Evolutionary conservation across 2,329 filamentous ascomycete genomes (phyloP).

Genomic region (Dactylellina leptospora): DNA sequence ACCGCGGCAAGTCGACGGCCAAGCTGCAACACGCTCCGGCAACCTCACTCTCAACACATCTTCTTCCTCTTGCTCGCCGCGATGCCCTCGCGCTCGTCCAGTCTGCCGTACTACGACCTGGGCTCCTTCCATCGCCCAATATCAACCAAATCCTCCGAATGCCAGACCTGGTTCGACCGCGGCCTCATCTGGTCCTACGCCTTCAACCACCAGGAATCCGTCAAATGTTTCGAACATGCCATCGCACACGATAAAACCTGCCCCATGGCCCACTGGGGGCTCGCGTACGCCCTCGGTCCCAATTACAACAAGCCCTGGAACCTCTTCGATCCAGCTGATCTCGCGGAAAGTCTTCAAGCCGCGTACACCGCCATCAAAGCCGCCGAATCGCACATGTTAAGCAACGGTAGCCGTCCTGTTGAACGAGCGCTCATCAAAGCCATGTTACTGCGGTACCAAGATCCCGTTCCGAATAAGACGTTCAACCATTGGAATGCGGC

Average conservation of each 20-base stretch:
- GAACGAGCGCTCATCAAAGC: conserved; percentile 73
- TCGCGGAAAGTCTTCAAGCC: conserved; percentile 64
- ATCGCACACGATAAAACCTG: conserved; percentile 66
- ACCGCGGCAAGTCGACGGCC: too few relatives aligned
- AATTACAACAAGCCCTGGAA: conserved; percentile 79
- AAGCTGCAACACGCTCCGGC: not conserved
- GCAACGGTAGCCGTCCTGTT: conserved; percentile 59
- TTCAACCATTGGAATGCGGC: conserved; percentile 67
- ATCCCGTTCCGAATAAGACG: conserved; percentile 61
- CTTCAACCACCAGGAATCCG: conserved; percentile 79
- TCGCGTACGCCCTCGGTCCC: conserved; percentile 76
- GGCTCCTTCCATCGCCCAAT: conserved; percentile 69
- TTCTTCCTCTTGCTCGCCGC: not conserved
- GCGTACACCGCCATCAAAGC: conserved; percentile 65
- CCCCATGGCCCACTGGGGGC: conserved; percentile 74
- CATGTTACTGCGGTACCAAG: conserved; percentile 70
- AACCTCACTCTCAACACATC: conserved; percentile 24
- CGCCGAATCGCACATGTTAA: conserved; percentile 58
- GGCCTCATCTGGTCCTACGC: conserved; percentile 77
- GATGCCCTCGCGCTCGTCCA: conserved; percentile 35
- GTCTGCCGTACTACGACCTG: conserved; percentile 65
- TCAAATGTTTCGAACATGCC: conserved; percentile 71
- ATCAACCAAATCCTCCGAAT: conserved; percentile 64
- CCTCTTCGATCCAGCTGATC: conserved; percentile 71
- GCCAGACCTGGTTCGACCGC: conserved; percentile 75